A percentile compares a stretch with the other conserved stretches of the same genome.
Evolutionary conservation across 2,329 filamentous ascomycete genomes (phyloP).

Genomic region (Westerdykella aurantiaca): DNA sequence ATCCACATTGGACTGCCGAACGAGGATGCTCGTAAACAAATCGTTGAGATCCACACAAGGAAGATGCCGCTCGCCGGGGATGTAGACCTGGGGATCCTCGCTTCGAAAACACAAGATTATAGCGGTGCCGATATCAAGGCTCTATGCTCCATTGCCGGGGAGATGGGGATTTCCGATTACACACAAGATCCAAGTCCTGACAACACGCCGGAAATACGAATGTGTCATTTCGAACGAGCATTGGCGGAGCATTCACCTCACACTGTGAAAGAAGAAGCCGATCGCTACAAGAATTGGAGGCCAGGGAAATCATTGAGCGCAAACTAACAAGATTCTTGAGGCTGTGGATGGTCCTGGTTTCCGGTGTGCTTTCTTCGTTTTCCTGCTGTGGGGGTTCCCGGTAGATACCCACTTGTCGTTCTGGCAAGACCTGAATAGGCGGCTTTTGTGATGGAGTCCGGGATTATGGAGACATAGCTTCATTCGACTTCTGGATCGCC

Average conservation of each 20-base stretch:
- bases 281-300: conserved; percentile 39
- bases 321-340: background rate
- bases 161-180: conserved; percentile 31
- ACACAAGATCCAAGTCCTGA: conserved; percentile 13
- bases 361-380: too few relatives aligned
- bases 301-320: conserved; percentile 29
- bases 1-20: conserved; percentile 83
- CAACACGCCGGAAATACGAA: conserved; percentile 33
- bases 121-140: conserved; percentile 78
- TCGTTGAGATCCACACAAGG: conserved; percentile 63
- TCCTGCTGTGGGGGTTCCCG: too few relatives aligned
- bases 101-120: conserved; percentile 63
- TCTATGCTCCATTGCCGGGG: conserved; percentile 43
- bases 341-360: too few relatives aligned
- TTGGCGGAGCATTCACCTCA: conserved; percentile 37
- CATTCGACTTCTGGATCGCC: too few relatives aligned
- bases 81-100: conserved; percentile 61
- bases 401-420: too few relatives aligned
- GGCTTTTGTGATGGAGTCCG: too few relatives aligned
- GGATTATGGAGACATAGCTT: too few relatives aligned
- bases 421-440: too few relatives aligned
- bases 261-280: conserved; percentile 40
- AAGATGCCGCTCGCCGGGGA: conserved; percentile 57
- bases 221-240: conserved; percentile 46
- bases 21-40: conserved; percentile 64